Base-by-base conservation (phyloP, 2,329 filamentous ascomycete genomes). In the Cladophialophora exuberans region DNA sequence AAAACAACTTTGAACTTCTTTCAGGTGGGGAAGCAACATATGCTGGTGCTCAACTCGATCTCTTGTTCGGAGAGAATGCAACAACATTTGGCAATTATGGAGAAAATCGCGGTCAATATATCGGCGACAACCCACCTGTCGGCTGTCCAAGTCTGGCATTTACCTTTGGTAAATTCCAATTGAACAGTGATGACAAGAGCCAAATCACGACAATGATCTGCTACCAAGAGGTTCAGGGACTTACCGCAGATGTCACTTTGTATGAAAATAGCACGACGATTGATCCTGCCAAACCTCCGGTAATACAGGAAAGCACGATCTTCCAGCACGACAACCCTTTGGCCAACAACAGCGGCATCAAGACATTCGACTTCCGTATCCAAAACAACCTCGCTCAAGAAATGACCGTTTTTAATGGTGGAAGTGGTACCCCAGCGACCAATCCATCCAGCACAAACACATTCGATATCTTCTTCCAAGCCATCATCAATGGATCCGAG, bases 91-190 rank as follows among this genome's bases (percentile, higher is more conserved):
- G 60, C 9, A 58, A 62, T 42, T 58, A 60, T 41, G 62, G 59
- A 15, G 61, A 62, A 43, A 38, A 13, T 43, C 57, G 59, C n/a
- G 57, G 57, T 33, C 50, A 62, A 30, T 58, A 61, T 28, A 62
- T 63, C 15, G 56, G 50, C 18, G 57, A 63, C 43, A 64, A 64
- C 48, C 62, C 62, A 17, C 33, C 62, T 6, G 59, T 62, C 11
- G 62, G 62, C 15, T 65, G 63, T 51, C 63, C 63, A 11, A 61
- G 55, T 33, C 41, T 65, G 26, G 62, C 60, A 2, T 65, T 65
- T 47, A 60, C 59, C 10, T 65, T 60, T 35, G 63, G 63, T 33
- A 49, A 57, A 22, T 63, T 65, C 31, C 41, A 57, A 20, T 44
- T 59, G 18, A 45, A 38, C 20, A 59, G 43, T 39, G 46, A 52